Evolutionary conservation across 1,139 yeast species (phyloP), one percentile per base, ranked within the genome.

Genomic region (Scheffersomyces segobiensis): DNA sequence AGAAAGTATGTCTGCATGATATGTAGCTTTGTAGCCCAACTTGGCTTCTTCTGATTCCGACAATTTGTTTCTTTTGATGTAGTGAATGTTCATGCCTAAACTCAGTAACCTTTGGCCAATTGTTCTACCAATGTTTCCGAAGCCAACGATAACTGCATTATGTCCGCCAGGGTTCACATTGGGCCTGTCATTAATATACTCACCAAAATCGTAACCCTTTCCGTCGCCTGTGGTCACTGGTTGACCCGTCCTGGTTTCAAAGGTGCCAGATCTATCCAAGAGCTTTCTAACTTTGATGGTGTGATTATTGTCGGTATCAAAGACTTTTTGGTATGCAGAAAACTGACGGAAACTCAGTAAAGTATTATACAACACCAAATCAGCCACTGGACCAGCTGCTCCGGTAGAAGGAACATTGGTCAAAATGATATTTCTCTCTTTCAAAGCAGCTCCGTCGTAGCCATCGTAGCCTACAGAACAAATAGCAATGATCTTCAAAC

Each of bases 361-460:
- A 0, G 91, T 74, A 64, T 87, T 79, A 66, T 79, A 83, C 53
- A 89, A 73, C 0, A 88, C 96, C 60, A 87, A 72, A 65, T 91
- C 97, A 1, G 96, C 92, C n/a, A 91, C 97, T 14, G 91, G 90
- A 54, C 79, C 84, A 3, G 88, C 84, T 0, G 91, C 82, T 24
- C 76, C 86, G 52, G 79, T 74, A 5, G 89, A 82, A 0, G 93
- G 92, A 20, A 86, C 87, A 70, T 91, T 88, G 62, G 91, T 85
- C 58, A 90, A 76, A 5, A 74, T 66, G 49, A 90, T 83, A n/a
- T 81, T 82, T 55, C 76, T 77, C 26, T 74, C 72, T 18, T 67
- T 65, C 75, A 78, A 65, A 12, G 68, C 75, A 1, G 62, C 61
- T 3, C 80, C 80, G 68, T 89, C 90, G 61, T 83, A 84, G 32